Evolutionary conservation across 2,329 filamentous ascomycete genomes (phyloP).

Genomic region (Spiromastix sp.): DNA sequence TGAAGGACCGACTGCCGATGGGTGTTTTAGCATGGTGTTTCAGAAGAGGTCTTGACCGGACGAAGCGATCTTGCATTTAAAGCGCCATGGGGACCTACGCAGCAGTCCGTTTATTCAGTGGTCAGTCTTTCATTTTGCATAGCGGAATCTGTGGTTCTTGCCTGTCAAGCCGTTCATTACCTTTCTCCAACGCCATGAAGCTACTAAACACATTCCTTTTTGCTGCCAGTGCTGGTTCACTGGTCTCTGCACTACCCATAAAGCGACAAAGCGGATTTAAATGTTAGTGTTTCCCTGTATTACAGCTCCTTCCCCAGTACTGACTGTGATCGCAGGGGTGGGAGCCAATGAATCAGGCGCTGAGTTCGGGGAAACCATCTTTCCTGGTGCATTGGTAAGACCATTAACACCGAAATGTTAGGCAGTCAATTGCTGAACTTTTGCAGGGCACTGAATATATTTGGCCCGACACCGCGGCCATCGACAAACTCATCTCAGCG

Average conservation of each 20-base stretch:
- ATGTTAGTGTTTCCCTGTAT: not conserved
- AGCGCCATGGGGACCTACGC: too few species aligned
- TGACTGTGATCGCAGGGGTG: conserved; percentile 24
- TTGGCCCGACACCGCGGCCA: conserved; percentile 46
- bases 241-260: not conserved
- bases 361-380: conserved; percentile 50
- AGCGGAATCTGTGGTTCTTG: too few species aligned
- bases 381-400: conserved; percentile 44
- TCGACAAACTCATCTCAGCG: conserved; percentile 41
- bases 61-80: too few species aligned
- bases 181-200: too few species aligned
- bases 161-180: too few species aligned
- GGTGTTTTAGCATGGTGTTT: too few species aligned
- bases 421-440: too few species aligned
- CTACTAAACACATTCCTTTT: not conserved
- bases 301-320: not conserved
- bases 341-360: conserved; percentile 49
- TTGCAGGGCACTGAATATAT: conserved; percentile 44
- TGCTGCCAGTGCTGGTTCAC: not conserved
- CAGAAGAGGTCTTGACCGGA: too few species aligned
- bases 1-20: too few species aligned
- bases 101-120: too few species aligned
- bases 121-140: too few species aligned
- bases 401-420: too few species aligned
- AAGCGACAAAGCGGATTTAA: not conserved